Base-by-base conservation (phyloP, 2,329 filamentous ascomycete genomes). In the Aureobasidium subglaciale region DNA sequence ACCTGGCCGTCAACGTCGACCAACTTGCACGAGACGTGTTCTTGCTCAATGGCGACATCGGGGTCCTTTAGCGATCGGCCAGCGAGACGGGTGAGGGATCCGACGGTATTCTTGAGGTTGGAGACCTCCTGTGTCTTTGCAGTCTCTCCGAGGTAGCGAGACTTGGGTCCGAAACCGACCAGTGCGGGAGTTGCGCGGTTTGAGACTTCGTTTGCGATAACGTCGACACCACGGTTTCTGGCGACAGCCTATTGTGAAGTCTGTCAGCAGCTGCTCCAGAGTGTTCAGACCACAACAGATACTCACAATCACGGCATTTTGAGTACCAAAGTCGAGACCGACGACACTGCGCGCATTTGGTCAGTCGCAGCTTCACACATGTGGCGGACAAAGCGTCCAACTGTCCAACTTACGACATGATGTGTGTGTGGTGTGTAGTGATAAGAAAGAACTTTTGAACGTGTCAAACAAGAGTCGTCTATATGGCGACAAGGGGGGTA, bases 41-140 rank as follows among this genome's bases (percentile, higher is more conserved):
- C 81, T 76, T 95, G 88, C 81, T 99, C 93, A 69, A 93, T 81
- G 75, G 90, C 82, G 61, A 96, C 81, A 80, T 99, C 93, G 70
- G 93, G 90, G 70, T 99, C 93, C 71, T 80, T 86, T 75, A 92
- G 81, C 60, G 82, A 79, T 70, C 93, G 90, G 69, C 93, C 93
- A 68, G 87, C 87, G 65, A 99, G 85, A 68, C 93, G 89, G 79
- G 96, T 96, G 67, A 99, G 82, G 63, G 84, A 91, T 72, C 84
- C 80, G 76, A 99, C 88, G 64, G 93, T 99, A 82, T 99, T 99
- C 81, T 97, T 99, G 69, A 97, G 84, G 81, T 99, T 99, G 69
- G 92, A 96, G 71, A 96, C 95, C 77, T 99, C 93, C 78, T 96
- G 92, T 64, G 92, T 97, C 84, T 97, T 97, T 64, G 93, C 93